These are phyloP conservation scores for Pichia sp. DNA, from an alignment of 1,139 yeast genomes.

Conservation along the genomic window DNA sequence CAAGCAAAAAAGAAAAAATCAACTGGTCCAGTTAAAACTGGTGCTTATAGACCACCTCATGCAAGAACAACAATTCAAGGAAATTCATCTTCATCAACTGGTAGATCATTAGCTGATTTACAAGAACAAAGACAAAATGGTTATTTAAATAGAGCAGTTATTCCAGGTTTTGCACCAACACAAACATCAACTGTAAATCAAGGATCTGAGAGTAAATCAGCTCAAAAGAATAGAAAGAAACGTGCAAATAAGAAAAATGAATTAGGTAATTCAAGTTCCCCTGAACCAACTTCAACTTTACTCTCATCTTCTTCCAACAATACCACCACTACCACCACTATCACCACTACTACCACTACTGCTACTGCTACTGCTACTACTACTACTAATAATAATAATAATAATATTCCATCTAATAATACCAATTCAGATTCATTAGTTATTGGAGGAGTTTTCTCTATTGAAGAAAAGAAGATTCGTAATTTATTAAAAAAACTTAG, in stretches of 20 bases:
- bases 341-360: constrained; percentile 10
- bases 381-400: constrained; percentile 6
- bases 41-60: constrained; percentile 19
- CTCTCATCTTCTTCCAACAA: too few species aligned
- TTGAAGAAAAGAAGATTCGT: constrained; percentile 90
- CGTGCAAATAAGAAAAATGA: constrained; percentile 57
- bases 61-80: constrained; percentile 28
- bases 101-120: constrained; percentile 50
- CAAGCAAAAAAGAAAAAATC: constrained; percentile 31
- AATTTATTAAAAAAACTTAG: constrained; percentile 85
- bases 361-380: constrained; percentile 11
- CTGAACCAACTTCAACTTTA: constrained; percentile 7
- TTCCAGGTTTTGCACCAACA: constrained; percentile 7
- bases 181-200: constrained; percentile 29
- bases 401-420: background rate
- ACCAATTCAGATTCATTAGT: constrained; percentile 30
- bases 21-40: constrained; percentile 35
- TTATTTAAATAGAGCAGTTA: constrained; percentile 15
- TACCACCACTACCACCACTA: constrained; percentile 9
- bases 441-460: constrained; percentile 56
- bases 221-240: constrained; percentile 73
- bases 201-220: constrained; percentile 37
- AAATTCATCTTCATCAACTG: constrained; percentile 22
- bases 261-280: constrained; percentile 3
- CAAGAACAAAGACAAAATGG: constrained; percentile 36